Conservation (phyloP, 768 basidiomycete genomes). For the Stropharia rugosoannulata region DNA sequence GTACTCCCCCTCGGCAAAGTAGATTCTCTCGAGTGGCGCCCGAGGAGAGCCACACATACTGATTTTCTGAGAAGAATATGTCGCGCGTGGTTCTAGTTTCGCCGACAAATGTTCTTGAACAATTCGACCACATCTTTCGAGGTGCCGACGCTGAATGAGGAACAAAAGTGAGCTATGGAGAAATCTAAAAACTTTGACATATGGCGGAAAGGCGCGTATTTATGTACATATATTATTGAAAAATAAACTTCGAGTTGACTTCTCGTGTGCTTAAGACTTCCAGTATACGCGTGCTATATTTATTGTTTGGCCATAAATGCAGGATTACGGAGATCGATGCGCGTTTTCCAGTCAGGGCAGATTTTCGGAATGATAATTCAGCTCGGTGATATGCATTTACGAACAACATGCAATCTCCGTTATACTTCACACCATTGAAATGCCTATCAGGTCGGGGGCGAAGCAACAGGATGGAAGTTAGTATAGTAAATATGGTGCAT, state of each 20-base stretch:
- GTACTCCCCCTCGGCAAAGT: too few relatives aligned
- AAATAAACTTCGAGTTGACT: not conserved
- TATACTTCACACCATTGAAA: not conserved
- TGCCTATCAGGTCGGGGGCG: not conserved
- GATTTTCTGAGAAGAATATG: too few relatives aligned
- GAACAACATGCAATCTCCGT: not conserved
- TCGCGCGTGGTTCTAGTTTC: too few relatives aligned
- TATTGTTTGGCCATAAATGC: not conserved
- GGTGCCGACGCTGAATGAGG: too few relatives aligned
- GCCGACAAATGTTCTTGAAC: too few relatives aligned
- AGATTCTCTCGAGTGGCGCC: too few relatives aligned
- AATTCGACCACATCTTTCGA: too few relatives aligned
- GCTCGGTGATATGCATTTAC: constrained; percentile 4
- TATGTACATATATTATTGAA: not conserved
- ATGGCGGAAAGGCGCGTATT: not conserved
- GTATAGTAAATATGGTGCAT: not conserved
- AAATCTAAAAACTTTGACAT: too few relatives aligned
- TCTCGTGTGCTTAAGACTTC: not conserved
- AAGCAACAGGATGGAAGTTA: not conserved
- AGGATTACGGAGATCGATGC: not conserved
- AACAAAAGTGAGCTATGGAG: too few relatives aligned
- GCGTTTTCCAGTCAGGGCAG: not conserved
- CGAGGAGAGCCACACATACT: too few relatives aligned
- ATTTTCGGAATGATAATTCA: constrained; percentile 5
- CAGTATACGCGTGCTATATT: not conserved